Conservation (phyloP, 768 basidiomycete species). For the Lepiota venenata region DNA sequence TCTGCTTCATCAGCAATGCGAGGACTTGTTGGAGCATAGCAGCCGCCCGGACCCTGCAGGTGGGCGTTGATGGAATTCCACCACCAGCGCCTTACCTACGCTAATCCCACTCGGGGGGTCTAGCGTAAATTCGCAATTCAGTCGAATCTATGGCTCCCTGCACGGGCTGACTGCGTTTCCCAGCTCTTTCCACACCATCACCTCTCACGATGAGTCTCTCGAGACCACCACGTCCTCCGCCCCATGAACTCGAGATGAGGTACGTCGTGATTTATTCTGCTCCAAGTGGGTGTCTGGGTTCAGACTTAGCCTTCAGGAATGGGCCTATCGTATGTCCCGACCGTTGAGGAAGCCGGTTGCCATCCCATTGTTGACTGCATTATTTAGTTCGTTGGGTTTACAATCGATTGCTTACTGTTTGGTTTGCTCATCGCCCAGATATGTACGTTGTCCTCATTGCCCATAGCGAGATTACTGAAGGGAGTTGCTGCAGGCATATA, state of each 20-base stretch:
- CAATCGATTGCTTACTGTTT: background rate
- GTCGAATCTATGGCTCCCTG: too few species aligned
- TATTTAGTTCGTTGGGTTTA: background rate
- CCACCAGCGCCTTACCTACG: too few species aligned
- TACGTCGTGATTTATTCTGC: background rate
- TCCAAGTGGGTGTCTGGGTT: background rate
- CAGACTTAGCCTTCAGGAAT: background rate
- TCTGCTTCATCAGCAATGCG: too few species aligned
- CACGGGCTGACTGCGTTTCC: too few species aligned
- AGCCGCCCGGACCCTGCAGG: too few species aligned
- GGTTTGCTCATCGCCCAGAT: background rate
- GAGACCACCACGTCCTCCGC: too few species aligned
- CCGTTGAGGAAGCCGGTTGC: background rate
- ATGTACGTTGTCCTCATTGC: background rate
- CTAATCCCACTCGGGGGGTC: too few species aligned
- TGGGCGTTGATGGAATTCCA: too few species aligned
- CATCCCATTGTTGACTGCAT: background rate
- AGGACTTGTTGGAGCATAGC: too few species aligned
- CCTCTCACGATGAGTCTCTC: too few species aligned
- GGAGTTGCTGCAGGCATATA: background rate
- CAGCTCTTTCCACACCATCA: too few species aligned
- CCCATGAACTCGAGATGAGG: background rate
- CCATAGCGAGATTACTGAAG: background rate
- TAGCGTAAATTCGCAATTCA: too few species aligned
- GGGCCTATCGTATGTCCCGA: slow-evolving; percentile 1